Evolutionary conservation across 2,329 filamentous ascomycete species (phyloP).

Genomic region (Plectosphaerella sp.): DNA sequence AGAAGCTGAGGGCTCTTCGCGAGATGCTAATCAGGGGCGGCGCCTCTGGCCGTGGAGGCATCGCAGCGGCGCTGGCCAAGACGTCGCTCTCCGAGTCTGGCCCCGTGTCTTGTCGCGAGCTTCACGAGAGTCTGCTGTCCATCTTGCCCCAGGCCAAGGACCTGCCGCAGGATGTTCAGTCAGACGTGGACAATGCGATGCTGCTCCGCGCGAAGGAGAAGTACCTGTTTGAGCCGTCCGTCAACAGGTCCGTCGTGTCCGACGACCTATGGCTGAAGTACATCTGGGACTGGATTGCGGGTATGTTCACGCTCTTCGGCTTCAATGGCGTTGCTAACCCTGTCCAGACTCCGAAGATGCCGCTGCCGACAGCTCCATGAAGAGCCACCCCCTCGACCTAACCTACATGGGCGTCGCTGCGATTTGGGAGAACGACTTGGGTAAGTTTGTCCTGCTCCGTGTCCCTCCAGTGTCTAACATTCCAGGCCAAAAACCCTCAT

Average conservation of each 20-base stretch:
- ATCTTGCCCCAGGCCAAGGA: slow-evolving; percentile 38
- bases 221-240: slow-evolving; percentile 59
- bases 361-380: slow-evolving; percentile 65
- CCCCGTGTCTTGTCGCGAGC: slow-evolving; percentile 46
- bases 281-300: slow-evolving; percentile 72
- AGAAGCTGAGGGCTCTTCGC: slow-evolving; percentile 45
- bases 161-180: slow-evolving; percentile 46
- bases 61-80: slow-evolving; percentile 27
- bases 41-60: slow-evolving; percentile 8
- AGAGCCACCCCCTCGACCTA: slow-evolving; percentile 62
- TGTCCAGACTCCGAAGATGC: slow-evolving; percentile 56
- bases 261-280: slow-evolving; percentile 74
- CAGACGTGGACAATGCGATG: slow-evolving; percentile 52
- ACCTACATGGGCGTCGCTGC: slow-evolving; percentile 70
- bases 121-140: slow-evolving; percentile 51
- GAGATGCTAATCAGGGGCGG: background rate
- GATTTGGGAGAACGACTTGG: slow-evolving; percentile 68
- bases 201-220: slow-evolving; percentile 55
- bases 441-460: slow-evolving; percentile 29
- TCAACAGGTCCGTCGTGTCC: slow-evolving; percentile 62
- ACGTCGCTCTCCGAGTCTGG: slow-evolving; percentile 30
- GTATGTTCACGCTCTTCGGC: slow-evolving; percentile 33
- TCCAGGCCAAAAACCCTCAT: slow-evolving; percentile 42
- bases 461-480: slow-evolving; percentile 10
- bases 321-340: slow-evolving; percentile 12